These are phyloP conservation scores for Galeopsis tetrahit DNA, from an alignment of 257 asterid genomes.

Conservation along the genomic window DNA sequence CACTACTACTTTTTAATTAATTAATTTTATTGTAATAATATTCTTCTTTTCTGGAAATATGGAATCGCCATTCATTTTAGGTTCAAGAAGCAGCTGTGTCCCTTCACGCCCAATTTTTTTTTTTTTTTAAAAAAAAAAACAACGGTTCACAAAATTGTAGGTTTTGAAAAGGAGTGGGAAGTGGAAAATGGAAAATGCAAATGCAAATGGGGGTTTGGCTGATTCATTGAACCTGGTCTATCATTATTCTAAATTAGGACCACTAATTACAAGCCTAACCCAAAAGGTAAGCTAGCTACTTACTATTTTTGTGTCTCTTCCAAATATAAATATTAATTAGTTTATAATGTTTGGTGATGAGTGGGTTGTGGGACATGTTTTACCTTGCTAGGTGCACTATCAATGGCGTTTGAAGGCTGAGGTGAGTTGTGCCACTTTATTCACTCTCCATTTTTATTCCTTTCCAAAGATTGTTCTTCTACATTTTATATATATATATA, in stretches of 20 bases:
- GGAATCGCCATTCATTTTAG: no score
- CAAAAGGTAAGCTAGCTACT: slow-evolving; percentile 31
- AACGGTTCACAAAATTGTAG: no score
- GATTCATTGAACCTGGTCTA: slow-evolving; percentile 51
- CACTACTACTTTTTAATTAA: no score
- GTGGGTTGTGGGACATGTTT: slow-evolving; percentile 39
- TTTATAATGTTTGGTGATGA: not conserved
- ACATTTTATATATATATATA: not conserved
- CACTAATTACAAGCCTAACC: slow-evolving; percentile 40
- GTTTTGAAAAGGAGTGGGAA: not conserved
- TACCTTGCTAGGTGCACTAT: slow-evolving; percentile 44
- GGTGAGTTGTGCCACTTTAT: slow-evolving; percentile 38
- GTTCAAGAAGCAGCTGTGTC: no score
- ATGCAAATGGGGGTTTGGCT: not conserved
- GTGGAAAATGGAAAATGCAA: slow-evolving; percentile 23
- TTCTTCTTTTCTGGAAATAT: no score
- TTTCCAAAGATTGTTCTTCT: slow-evolving; percentile 4
- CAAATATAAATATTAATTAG: not conserved
- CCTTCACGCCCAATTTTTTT: no score
- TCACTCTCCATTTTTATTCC: slow-evolving; percentile 32
- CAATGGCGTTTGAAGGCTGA: slow-evolving; percentile 43
- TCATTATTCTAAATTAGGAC: slow-evolving; percentile 30
- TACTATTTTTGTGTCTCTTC: slow-evolving; percentile 27
- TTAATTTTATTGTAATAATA: no score
- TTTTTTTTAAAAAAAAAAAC: no score